Evolutionary conservation across 192 early-diverging fungal genomes (phyloP), one percentile per base, ranked within the genome.

Genomic region (Entomortierella lignicola): DNA sequence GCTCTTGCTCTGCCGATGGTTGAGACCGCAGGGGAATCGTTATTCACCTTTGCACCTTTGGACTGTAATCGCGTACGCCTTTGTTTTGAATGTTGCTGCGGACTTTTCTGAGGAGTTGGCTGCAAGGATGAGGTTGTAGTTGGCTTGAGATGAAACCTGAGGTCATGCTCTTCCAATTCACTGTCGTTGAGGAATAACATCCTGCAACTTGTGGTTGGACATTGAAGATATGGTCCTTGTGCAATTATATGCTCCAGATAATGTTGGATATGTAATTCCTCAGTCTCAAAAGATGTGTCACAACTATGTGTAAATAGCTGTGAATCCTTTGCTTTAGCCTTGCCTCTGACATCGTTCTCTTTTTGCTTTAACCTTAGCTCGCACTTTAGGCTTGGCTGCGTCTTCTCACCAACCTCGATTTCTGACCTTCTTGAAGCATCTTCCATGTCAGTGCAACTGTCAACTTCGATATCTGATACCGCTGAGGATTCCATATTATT

Each of bases 161-260:
- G 4, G 44, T 55, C 18, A 20, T 71, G 69, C 8, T 29, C 37
- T 15, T 32, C 25, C 30, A 72, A 1, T 8, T 58, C 52, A 8
- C 15, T 11, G 12, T 58, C 55, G 0, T 53, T 41, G 20, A 64
- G 11, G 18, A 64, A 37, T 4, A 39, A 26, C 60, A 64, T 72
- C 21, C 61, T 30, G 31, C 70, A 72, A 0, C 17, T 34, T 4
- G 6, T 52, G 25, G 55, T n/a, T 1, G 29, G 15, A 31, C 70
- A 72, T 26, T 42, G 30, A 4, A 57, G 4, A 1, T 42, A 17
- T 17, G 61, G 31, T 8, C 52, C 53, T 8, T 51, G 30, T 2
- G 29, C n/a, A 1, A 42, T 21, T 21, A 72, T 23, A 30, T 72
- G 70, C 20, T 47, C 29, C 5, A 63, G 30, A 21, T 64, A 64